Percentiles rank a stretch among this genome's conserved stretches.
Conservation (phyloP, 208 protist species). For the Leishmania tropica region DNA sequence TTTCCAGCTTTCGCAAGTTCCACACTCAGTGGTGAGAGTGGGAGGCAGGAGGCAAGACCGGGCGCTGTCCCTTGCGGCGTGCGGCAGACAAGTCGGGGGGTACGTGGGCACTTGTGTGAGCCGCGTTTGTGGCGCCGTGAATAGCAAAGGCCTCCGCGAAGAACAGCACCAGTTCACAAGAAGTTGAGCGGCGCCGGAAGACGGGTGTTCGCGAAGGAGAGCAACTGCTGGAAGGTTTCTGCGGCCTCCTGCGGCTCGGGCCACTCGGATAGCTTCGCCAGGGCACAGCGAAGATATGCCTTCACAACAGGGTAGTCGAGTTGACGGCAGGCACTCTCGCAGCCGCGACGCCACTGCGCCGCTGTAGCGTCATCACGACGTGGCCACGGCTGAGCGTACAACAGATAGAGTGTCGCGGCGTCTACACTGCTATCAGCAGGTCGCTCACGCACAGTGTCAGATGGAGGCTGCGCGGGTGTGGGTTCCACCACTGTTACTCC, state of each 20-base stretch:
- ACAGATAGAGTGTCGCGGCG: background rate
- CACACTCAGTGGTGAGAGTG: background rate
- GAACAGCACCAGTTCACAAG: slow-evolving; percentile 7
- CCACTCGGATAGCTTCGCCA: slow-evolving; percentile 30
- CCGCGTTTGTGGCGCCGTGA: background rate
- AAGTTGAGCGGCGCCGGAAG: slow-evolving; percentile 28
- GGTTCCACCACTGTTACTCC: slow-evolving; percentile 20
- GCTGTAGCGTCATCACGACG: slow-evolving; percentile 17
- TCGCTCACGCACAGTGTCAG: background rate
- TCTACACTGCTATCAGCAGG: background rate
- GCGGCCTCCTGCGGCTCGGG: background rate
- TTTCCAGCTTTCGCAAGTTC: too few species aligned
- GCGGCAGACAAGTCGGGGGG: background rate
- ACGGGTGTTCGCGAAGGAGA: slow-evolving; percentile 15
- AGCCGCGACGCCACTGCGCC: slow-evolving; percentile 40
- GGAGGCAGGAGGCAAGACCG: background rate
- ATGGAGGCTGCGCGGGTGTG: slow-evolving; percentile 11
- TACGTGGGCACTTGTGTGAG: too few species aligned
- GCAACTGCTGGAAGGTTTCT: slow-evolving; percentile 21
- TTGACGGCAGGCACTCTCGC: slow-evolving; percentile 26
- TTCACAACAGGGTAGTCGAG: slow-evolving; percentile 58
- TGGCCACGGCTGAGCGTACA: slow-evolving; percentile 17
- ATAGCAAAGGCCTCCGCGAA: background rate
- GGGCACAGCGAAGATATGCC: slow-evolving; percentile 52
- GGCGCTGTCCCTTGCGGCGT: background rate